A percentile compares a stretch with the other conserved stretches of the same genome.
phyloP scores from a whole-genome alignment of 225 moss, liverwort and hornwort species.

The Thuidium tamariscinum region DNA sequence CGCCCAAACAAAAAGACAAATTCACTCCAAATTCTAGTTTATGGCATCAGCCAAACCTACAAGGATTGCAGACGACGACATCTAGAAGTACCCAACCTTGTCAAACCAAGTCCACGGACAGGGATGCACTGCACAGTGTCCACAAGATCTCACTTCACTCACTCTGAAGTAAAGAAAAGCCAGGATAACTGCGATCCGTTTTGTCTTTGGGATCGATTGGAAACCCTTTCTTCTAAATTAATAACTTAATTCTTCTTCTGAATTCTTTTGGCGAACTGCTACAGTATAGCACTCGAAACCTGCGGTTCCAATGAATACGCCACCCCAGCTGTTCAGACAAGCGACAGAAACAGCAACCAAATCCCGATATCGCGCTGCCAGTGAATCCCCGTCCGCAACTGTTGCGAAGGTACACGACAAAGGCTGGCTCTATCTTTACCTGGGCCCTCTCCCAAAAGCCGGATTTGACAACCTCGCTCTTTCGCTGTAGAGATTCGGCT shows the following conservation, averaged over 20 bases:
- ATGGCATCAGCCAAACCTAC: background rate
- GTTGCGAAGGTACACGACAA: background rate
- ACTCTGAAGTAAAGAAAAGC: background rate
- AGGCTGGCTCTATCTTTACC: background rate
- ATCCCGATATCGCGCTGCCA: background rate
- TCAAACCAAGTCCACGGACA: background rate
- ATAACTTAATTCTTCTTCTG: too few relatives aligned
- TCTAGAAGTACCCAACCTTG: background rate
- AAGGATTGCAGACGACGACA: background rate
- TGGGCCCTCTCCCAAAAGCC: background rate
- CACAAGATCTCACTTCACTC: background rate
- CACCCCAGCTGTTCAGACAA: background rate
- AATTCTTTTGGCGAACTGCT: too few relatives aligned
- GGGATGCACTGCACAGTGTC: background rate
- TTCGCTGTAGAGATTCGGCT: background rate
- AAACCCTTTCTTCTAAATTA: background rate
- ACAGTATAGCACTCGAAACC: background rate
- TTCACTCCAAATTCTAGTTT: background rate
- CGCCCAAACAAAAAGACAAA: background rate
- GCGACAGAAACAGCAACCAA: background rate
- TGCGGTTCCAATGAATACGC: background rate
- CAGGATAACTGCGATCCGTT: background rate
- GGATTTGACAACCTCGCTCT: background rate
- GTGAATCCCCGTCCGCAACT: background rate
- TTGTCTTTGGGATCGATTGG: background rate